phyloP scores from a whole-genome alignment of 176 grass and related monocot genomes.

The Chrysopogon serrulatus region DNA sequence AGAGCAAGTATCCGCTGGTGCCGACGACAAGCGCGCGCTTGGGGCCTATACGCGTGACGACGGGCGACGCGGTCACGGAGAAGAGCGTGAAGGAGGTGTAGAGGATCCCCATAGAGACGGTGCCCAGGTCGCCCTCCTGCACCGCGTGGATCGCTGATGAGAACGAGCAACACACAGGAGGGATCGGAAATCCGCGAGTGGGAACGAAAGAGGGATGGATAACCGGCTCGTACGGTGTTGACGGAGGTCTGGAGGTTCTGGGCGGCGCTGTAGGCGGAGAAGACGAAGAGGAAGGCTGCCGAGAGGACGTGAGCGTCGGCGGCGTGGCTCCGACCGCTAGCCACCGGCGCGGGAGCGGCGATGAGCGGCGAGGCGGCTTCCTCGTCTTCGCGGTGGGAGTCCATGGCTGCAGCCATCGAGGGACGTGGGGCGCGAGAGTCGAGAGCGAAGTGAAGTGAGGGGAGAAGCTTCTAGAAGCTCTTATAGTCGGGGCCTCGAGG shows the following conservation, averaged over 20 bases:
- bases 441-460: background rate
- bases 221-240: conserved; percentile 70
- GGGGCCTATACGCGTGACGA: conserved; percentile 54
- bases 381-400: conserved; percentile 23
- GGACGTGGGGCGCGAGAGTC: background rate
- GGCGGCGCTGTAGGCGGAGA: conserved; percentile 73
- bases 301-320: conserved; percentile 67
- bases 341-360: background rate
- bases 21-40: conserved; percentile 75
- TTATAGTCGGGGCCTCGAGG: background rate
- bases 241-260: conserved; percentile 89
- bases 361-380: conserved; percentile 20
- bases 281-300: conserved; percentile 82
- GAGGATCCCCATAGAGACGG: conserved; percentile 65
- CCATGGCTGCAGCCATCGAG: background rate
- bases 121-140: conserved; percentile 73
- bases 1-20: conserved; percentile 69
- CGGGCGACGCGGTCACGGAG: conserved; percentile 46
- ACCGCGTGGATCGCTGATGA: background rate
- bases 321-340: conserved; percentile 30
- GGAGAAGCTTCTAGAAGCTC: conserved; percentile 23
- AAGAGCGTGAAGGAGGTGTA: conserved; percentile 91
- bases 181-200: background rate
- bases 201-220: background rate
- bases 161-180: background rate